Conservation (phyloP, 495 filamentous ascomycete genomes). For the Lasiosphaeris hirsuta region DNA sequence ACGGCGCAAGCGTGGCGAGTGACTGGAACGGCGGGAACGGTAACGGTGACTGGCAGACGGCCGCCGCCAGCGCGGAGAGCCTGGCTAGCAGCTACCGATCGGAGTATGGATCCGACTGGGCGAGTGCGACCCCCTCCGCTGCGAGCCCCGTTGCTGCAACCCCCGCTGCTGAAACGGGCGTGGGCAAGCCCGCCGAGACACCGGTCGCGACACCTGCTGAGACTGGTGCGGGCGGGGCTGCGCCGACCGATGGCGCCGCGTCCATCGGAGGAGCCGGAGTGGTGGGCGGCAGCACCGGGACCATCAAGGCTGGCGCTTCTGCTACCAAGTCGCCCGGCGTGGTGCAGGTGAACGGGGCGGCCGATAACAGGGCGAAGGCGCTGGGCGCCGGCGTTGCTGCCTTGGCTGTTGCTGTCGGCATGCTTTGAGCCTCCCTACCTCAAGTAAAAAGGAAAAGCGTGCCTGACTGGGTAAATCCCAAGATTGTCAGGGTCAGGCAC, state of each 20-base stretch:
- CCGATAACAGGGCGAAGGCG: neutral
- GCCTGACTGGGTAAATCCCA: neutral
- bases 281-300: neutral
- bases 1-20: no score
- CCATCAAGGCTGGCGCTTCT: neutral
- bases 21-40: neutral
- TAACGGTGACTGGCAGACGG: conserved; percentile 1
- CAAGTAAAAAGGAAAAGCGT: neutral
- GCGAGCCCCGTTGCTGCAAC: neutral
- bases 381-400: conserved; percentile 5
- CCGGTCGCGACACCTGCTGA: no score
- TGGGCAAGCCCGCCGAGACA: no score
- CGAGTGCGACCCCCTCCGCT: neutral
- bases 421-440: conserved; percentile 3
- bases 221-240: no score
- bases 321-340: neutral
- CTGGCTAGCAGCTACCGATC: conserved; percentile 3
- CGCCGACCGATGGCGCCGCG: no score
- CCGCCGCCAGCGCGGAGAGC: conserved; percentile 5
- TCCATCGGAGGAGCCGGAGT: no score
- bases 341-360: conserved; percentile 19
- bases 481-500: conserved; percentile 2
- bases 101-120: neutral
- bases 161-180: neutral
- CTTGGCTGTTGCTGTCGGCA: conserved; percentile 9